Percentiles rank a stretch among this genome's conserved stretches.
phyloP scores from a whole-genome alignment of 768 basidiomycete species.

The Boletus sp. region DNA sequence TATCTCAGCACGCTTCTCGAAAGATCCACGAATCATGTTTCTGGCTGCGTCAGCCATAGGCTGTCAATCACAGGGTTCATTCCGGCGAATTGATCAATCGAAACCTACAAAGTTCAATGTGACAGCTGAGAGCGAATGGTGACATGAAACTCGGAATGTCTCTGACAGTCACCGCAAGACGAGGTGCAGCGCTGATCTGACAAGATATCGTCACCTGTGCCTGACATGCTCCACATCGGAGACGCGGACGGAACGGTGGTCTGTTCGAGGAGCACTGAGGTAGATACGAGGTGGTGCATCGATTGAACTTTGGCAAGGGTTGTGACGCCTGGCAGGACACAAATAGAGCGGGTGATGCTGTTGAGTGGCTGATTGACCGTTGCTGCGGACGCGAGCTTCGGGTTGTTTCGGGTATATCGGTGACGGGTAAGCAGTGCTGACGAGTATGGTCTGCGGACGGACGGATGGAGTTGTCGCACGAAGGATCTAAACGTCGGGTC shows the following conservation, averaged over 20 bases:
- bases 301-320: too few species aligned
- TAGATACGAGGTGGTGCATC: neutral
- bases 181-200: neutral
- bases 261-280: neutral
- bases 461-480: neutral
- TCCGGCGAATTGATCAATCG: neutral
- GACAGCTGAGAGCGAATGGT: neutral
- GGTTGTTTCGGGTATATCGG: neutral
- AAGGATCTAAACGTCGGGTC: neutral
- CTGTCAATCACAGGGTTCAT: slow-evolving; percentile 3
- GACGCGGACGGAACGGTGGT: neutral
- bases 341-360: neutral
- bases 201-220: neutral
- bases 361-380: neutral
- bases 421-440: neutral
- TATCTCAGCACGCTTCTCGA: neutral
- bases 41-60: neutral
- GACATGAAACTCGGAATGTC: neutral
- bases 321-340: neutral
- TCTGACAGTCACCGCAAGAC: neutral
- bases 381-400: neutral
- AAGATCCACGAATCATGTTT: neutral
- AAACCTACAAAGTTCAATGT: slow-evolving; percentile 7
- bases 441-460: neutral
- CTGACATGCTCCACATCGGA: neutral